These are phyloP conservation scores for Eragrostis curvula DNA, from an alignment of 176 grass and related monocot species.

Conservation along the genomic window DNA sequence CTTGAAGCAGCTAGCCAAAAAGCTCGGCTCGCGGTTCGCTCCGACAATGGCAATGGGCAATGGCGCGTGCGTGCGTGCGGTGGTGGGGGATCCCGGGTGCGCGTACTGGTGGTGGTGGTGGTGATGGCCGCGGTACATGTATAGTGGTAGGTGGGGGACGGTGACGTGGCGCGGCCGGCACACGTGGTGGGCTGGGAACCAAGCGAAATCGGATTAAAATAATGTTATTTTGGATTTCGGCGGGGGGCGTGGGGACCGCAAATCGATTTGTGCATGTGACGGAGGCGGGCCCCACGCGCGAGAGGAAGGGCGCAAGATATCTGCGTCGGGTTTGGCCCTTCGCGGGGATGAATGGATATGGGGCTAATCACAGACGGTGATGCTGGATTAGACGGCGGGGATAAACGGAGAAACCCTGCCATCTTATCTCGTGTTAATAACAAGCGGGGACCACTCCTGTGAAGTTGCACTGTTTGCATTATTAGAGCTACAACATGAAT, in stretches of 20 bases:
- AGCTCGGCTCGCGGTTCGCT: neutral
- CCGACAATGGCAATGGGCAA: constrained; percentile 10
- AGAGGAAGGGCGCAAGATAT: neutral
- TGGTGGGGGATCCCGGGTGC: constrained; percentile 8
- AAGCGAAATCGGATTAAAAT: constrained; percentile 39
- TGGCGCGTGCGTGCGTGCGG: neutral
- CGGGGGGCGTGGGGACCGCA: neutral
- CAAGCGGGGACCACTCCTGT: neutral
- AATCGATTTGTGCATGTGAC: constrained; percentile 38
- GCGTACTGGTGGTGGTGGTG: neutral
- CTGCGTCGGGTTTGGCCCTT: constrained; percentile 37
- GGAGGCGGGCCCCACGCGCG: constrained; percentile 36
- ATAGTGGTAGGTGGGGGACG: constrained; percentile 50
- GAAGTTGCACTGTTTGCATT: neutral
- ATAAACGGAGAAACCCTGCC: neutral
- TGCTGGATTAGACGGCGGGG: constrained; percentile 22
- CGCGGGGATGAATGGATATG: neutral
- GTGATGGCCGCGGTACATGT: constrained; percentile 38
- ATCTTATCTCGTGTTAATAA: neutral
- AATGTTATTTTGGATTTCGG: constrained; percentile 15
- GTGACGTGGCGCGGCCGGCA: neutral
- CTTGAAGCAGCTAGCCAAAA: neutral
- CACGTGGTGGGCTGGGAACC: constrained; percentile 50
- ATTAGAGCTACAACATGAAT: neutral
- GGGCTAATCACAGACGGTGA: constrained; percentile 37